Base-by-base conservation (phyloP, 495 filamentous ascomycete species). In the Penicillium ucsense region DNA sequence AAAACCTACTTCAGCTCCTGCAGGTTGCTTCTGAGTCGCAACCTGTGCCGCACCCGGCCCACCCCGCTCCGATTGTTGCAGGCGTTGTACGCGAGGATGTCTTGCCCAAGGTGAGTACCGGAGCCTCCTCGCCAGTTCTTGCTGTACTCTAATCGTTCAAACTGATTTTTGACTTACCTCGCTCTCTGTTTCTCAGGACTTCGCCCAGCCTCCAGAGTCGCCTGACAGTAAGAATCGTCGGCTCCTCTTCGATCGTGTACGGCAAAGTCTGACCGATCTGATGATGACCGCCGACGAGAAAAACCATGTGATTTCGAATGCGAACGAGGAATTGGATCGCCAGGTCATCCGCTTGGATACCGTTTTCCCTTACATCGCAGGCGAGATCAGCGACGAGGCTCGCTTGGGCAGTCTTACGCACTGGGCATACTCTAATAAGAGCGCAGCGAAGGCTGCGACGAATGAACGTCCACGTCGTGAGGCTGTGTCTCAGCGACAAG, bases 341-440 rank as follows among this genome's bases (percentile, higher is more conserved):
- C 89, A 96, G 61, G 69, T 95, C 20, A 64, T 78, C 45, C 85
- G 92, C 27, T 79, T 96, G 53, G 86, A 97, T 52, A 81, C 83
- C 36, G 79, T 89, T 20, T 94, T 80, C 70, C 83, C 85, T 9
- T 82, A 87, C 66, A 79, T 97, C 44, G 85, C 90, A 45, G 70
- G 74, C 39, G 92, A 97, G 61, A 85, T 97, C 61, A 95, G 89
- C 69, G 89, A 94, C 34, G 86, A 96, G 61, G 88, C 94, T 45
- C 84, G 94, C 58, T 80, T 87, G 60, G 92, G 92, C 31, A 97
- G 88, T 63, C 76, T 82, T 43, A 87, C 80, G 43, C 92, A 99
- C 62, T 99, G 92, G 92, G 92, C 92, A 44, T 97, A 96, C 67
- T 81, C 80, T 6, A 90, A 95, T 52, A 91, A 94, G 45, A 78